Evolutionary conservation across 2,329 filamentous ascomycete species (phyloP).

Genomic region (Ophiostoma pallidulum): DNA sequence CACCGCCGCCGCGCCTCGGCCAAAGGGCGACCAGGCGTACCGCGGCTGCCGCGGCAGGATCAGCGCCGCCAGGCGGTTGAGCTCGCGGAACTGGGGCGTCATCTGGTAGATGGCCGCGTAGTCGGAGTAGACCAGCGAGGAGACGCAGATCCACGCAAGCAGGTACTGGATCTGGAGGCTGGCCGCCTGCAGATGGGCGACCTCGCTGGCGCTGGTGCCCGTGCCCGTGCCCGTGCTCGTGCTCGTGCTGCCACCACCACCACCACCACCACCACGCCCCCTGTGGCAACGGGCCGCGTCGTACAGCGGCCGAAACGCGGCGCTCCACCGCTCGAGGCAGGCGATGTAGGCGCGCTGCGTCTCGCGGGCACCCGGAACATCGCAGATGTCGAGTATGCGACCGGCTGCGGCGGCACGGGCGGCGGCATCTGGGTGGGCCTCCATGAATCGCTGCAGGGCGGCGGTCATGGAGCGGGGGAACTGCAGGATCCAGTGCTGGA

Average conservation of each 20-base stretch:
- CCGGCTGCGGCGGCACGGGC: neutral
- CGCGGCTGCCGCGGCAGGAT: constrained; percentile 24
- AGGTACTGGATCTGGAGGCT: constrained; percentile 35
- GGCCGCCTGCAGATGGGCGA: constrained; percentile 27
- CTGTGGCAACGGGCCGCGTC: constrained; percentile 19
- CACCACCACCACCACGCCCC: no score
- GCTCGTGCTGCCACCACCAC: no score
- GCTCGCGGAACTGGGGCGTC: constrained; percentile 34
- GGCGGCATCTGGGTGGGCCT: constrained; percentile 3
- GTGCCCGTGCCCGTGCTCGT: no score
- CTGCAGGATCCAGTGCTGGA: constrained; percentile 22
- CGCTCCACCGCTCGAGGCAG: constrained; percentile 32
- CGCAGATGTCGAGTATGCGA: constrained; percentile 15
- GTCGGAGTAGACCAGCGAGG: constrained; percentile 29
- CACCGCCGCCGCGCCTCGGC: constrained; percentile 1
- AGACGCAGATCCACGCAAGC: constrained; percentile 31
- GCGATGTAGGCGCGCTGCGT: constrained; percentile 24
- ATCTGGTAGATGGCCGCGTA: constrained; percentile 28
- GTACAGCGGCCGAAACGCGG: constrained; percentile 30
- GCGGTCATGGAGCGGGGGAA: constrained; percentile 18
- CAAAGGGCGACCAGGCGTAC: neutral
- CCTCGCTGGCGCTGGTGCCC: constrained; percentile 14
- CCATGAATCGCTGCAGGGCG: constrained; percentile 13
- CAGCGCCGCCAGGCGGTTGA: constrained; percentile 29
- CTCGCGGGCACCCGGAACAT: constrained; percentile 13